A percentile compares a stretch with the other conserved stretches of the same genome.
These are phyloP conservation scores for Beauveria caledonica DNA, from an alignment of 2,329 filamentous ascomycete genomes.

Conservation along the genomic window DNA sequence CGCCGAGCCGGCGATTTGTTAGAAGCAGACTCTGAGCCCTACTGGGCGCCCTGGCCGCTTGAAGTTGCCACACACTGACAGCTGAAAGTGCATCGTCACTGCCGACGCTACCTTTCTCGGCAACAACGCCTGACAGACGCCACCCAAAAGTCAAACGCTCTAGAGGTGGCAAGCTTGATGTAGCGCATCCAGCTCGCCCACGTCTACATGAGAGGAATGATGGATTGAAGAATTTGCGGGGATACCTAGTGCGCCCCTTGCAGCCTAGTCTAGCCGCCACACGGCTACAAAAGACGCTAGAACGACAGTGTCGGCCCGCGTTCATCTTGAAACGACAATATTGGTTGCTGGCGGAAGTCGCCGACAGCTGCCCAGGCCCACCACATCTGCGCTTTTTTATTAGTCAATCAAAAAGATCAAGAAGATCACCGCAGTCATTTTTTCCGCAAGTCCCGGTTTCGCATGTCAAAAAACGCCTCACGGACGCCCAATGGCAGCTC, in stretches of 20 bases:
- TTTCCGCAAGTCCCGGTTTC: background rate
- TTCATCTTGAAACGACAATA: background rate
- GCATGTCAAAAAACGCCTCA: background rate
- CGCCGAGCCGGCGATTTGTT: background rate
- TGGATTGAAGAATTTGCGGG: background rate
- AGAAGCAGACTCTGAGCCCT: background rate
- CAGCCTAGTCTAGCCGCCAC: background rate
- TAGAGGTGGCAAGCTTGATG: background rate
- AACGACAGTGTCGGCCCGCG: background rate
- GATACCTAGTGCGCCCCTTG: no score
- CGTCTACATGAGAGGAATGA: background rate
- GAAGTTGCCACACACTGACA: background rate
- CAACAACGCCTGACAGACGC: background rate
- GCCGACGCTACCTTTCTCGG: background rate
- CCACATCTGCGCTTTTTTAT: background rate
- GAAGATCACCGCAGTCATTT: background rate
- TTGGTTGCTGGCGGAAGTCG: background rate
- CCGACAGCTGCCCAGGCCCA: background rate
- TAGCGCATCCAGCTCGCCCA: background rate
- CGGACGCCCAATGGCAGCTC: background rate
- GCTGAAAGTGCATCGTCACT: no score
- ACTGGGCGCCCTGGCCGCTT: background rate
- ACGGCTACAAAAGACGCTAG: no score
- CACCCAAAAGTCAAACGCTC: background rate
- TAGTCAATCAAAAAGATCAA: background rate